These are phyloP conservation scores for Trichophaea hybrida DNA, from an alignment of 2,329 filamentous ascomycete genomes.

Conservation along the genomic window DNA sequence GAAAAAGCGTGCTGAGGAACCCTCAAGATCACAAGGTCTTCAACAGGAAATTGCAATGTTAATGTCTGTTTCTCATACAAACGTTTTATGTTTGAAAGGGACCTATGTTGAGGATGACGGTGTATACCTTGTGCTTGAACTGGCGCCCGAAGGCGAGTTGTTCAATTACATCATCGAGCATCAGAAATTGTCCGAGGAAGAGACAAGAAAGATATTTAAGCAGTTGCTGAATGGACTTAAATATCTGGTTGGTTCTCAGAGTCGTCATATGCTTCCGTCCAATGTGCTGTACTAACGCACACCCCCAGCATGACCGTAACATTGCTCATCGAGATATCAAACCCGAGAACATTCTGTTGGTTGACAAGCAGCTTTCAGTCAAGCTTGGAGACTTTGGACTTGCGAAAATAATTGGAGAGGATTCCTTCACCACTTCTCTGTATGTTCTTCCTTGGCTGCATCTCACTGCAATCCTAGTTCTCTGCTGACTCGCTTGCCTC, in stretches of 20 bases:
- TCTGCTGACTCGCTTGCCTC: neutral
- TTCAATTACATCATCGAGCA: constrained; percentile 93
- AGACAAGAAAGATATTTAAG: constrained; percentile 72
- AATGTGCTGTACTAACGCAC: neutral
- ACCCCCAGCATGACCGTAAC: constrained; percentile 71
- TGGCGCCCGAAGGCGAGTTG: constrained; percentile 82
- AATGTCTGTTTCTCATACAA: constrained; percentile 93
- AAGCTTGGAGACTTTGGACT: constrained; percentile 95
- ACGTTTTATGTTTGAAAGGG: constrained; percentile 82
- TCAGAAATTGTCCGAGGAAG: constrained; percentile 69
- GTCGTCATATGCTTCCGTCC: neutral
- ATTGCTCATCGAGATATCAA: constrained; percentile 98
- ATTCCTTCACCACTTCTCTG: constrained; percentile 91
- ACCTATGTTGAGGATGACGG: constrained; percentile 85
- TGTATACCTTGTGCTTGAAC: constrained; percentile 79
- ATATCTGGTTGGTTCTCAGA: constrained; percentile 60
- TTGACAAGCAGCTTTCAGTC: constrained; percentile 68
- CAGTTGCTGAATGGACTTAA: constrained; percentile 91
- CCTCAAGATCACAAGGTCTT: constrained; percentile 67
- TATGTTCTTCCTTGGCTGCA: constrained; percentile 33
- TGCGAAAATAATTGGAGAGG: constrained; percentile 95
- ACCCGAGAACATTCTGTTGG: constrained; percentile 84
- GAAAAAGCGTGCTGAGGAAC: constrained; percentile 63
- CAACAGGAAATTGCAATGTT: constrained; percentile 94
- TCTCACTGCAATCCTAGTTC: constrained; percentile 24